phyloP scores from a whole-genome alignment of 202 grass and related monocot species.

The Zizania palustris region DNA sequence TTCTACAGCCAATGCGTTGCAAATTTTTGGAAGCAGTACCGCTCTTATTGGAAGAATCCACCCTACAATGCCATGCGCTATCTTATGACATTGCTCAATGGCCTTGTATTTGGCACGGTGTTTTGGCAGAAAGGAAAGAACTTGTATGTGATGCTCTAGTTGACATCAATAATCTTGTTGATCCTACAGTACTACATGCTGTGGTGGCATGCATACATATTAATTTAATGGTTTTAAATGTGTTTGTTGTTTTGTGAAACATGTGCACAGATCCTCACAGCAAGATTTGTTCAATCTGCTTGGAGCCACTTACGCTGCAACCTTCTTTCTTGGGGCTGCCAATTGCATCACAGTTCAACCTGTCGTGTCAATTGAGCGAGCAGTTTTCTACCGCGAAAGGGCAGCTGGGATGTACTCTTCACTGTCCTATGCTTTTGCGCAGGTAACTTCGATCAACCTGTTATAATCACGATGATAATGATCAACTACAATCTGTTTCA shows the following conservation, averaged over 20 bases:
- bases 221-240: slow-evolving; percentile 23
- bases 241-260: neutral
- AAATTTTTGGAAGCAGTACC: slow-evolving; percentile 84
- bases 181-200: slow-evolving; percentile 2
- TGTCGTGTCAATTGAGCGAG: slow-evolving; percentile 70
- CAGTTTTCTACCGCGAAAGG: slow-evolving; percentile 84
- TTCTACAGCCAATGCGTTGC: slow-evolving; percentile 65
- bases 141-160: slow-evolving; percentile 37
- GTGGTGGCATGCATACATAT: neutral
- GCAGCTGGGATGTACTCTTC: slow-evolving; percentile 94
- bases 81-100: slow-evolving; percentile 65
- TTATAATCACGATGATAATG: no score
- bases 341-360: slow-evolving; percentile 70
- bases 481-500: no score
- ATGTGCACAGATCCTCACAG: slow-evolving; percentile 47
- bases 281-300: slow-evolving; percentile 73
- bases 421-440: slow-evolving; percentile 74
- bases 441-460: no score
- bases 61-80: slow-evolving; percentile 71
- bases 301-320: slow-evolving; percentile 72
- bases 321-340: slow-evolving; percentile 73
- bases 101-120: slow-evolving; percentile 74
- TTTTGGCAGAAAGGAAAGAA: slow-evolving; percentile 75
- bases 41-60: slow-evolving; percentile 91
- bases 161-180: slow-evolving; percentile 11